These are phyloP conservation scores for Carex arenaria DNA, from an alignment of 202 grass and related monocot genomes.

Conservation along the genomic window DNA sequence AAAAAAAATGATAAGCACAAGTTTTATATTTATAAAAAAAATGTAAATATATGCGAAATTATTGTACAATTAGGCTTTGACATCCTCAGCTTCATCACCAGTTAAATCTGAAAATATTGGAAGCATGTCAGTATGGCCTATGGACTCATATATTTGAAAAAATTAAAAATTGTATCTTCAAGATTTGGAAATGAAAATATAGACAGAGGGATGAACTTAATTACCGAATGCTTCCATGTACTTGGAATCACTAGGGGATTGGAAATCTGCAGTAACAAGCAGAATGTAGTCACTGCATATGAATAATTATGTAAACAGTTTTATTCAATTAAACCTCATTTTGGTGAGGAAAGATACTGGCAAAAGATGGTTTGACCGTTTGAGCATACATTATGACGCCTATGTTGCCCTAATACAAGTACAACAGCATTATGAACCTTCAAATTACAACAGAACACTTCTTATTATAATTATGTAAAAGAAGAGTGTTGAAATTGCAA, in stretches of 20 bases:
- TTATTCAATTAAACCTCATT: conserved; percentile 12
- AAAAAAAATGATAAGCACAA: background rate
- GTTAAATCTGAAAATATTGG: conserved; percentile 65
- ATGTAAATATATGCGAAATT: background rate
- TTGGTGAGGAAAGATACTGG: conserved; percentile 35
- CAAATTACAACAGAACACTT: conserved; percentile 13
- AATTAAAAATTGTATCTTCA: background rate
- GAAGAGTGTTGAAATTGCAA: background rate
- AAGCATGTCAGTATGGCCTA: background rate
- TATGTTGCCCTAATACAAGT: conserved; percentile 67
- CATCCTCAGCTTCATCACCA: conserved; percentile 86
- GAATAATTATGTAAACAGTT: background rate
- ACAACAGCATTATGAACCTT: conserved; percentile 92
- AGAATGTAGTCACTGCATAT: background rate
- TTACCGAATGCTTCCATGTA: conserved; percentile 89
- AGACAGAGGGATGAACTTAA: conserved; percentile 2
- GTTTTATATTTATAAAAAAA: background rate
- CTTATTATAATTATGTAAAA: background rate
- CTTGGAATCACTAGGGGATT: conserved; percentile 59
- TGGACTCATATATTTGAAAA: background rate
- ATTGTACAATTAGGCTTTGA: conserved; percentile 8
- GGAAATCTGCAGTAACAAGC: conserved; percentile 49
- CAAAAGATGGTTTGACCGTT: conserved; percentile 27
- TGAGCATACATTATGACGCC: conserved; percentile 42
- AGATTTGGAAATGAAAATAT: conserved; percentile 22